Evolutionary conservation across 345 rosid species (phyloP), one percentile per base, ranked within the genome.

Genomic region (Draba incana): DNA sequence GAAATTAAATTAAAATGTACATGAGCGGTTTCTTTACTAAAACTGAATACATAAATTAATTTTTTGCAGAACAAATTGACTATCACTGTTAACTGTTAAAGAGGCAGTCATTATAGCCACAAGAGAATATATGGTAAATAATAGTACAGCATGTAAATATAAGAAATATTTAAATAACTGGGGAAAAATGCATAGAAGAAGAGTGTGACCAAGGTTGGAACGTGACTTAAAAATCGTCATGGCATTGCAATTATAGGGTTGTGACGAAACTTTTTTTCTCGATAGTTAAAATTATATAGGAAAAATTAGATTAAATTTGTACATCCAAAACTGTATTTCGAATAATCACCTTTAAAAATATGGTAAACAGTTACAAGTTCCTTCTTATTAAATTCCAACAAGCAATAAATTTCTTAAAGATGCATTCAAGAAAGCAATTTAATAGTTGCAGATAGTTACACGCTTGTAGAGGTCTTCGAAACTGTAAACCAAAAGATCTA

Each of bases 391-490:
- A 72, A 65, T 66, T 66, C 77, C 67, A 66, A 59, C 72, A 35
- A 74, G 51, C 77, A 74, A 31, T 50, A 74, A 57, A 57, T 72
- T 56, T 56, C 70, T 47, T 64, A 72, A 64, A 64, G 65, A 48
- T 59, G 72, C 77, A 66, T 74, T 74, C 44, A 74, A 74, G 48
- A 73, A 73, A 57, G 77, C 16, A 73, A 66, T 66, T 73, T 73
- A 66, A 73, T 73, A 73, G 71, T 53, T 52, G 63, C 72, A 74
- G 72, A 61, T 61, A 41, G 69, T 61, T 60, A 67, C 74, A 74
- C 78, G 68, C 45, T 74, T 68, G 78, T 74, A 54, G 78, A 74
- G 64, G 69, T 62, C 78, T 54, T 75, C 69, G 74, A 75, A 61
- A 75, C 39, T 62, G 52, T 68, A 54, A 75, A 64, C 74, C 68